phyloP scores from a whole-genome alignment of 345 rosid species.

The Salix purpurea region DNA sequence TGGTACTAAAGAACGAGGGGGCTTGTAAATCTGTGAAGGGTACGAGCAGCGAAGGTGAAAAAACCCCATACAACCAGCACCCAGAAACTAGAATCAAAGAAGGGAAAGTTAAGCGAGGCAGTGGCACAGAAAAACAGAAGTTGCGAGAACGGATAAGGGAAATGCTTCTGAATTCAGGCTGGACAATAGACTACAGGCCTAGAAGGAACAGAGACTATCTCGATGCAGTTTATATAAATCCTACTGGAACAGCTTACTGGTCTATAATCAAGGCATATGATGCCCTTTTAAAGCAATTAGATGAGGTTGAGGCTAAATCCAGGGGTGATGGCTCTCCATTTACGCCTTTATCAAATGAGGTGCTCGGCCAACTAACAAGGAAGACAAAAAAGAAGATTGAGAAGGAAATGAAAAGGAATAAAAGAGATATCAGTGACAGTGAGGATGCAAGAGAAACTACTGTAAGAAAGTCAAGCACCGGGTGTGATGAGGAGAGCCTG shows the following conservation, averaged over 20 bases:
- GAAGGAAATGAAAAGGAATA: constrained; percentile 33
- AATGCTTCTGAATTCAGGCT: constrained; percentile 45
- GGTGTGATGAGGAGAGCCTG: constrained; percentile 23
- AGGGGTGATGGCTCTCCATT: constrained; percentile 13
- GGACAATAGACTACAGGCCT: constrained; percentile 36
- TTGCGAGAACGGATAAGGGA: constrained; percentile 75
- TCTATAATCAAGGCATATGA: constrained; percentile 37
- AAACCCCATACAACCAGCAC: constrained; percentile 35
- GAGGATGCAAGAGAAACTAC: constrained; percentile 13
- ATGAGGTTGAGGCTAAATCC: constrained; percentile 20
- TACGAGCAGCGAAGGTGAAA: constrained; percentile 37
- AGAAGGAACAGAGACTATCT: constrained; percentile 36
- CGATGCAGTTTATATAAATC: constrained; percentile 33
- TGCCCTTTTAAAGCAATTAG: constrained; percentile 30
- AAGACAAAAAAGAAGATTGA: constrained; percentile 33
- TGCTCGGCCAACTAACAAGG: constrained; percentile 31
- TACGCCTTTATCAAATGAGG: constrained; percentile 27
- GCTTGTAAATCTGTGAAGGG: constrained; percentile 9
- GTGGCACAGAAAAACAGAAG: constrained; percentile 91
- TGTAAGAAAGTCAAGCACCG: constrained; percentile 13
- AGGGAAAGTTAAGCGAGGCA: constrained; percentile 67
- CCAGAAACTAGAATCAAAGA: constrained; percentile 36
- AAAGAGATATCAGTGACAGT: constrained; percentile 13
- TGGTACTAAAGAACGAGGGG: constrained; percentile 1
- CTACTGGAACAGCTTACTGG: constrained; percentile 34